Evolutionary conservation across 129 eudicot species (phyloP).

Genomic region (Ambrosia artemisiifolia): DNA sequence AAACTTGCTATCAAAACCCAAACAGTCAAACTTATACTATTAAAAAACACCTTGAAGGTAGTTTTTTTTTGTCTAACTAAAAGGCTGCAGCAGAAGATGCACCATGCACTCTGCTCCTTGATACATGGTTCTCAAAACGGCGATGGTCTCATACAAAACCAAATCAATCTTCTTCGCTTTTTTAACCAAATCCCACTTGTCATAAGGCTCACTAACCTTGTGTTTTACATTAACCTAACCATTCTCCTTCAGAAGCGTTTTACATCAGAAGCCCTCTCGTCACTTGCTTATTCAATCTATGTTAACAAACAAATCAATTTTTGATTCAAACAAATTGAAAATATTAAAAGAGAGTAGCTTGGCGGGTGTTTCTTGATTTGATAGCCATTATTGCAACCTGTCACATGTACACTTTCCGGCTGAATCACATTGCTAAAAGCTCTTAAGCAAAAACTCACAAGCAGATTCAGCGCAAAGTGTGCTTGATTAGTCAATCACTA

Average conservation of each 20-base stretch:
- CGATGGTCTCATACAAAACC: constrained; percentile 18
- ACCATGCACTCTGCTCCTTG: constrained; percentile 42
- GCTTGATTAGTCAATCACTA: no score
- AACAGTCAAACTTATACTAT: no score
- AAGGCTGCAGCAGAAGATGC: constrained; percentile 31
- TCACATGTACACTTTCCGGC: no score
- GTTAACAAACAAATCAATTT: not conserved
- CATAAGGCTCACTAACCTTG: constrained; percentile 44
- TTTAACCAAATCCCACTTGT: constrained; percentile 46
- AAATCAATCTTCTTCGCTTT: constrained; percentile 40
- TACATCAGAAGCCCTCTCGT: constrained; percentile 39
- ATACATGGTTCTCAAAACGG: constrained; percentile 17
- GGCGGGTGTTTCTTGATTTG: no score
- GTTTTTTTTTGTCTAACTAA: constrained; percentile 25
- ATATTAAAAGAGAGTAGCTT: no score
- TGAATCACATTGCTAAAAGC: no score
- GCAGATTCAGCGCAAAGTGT: no score
- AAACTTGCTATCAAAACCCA: no score
- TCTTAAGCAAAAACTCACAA: no score
- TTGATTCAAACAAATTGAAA: not conserved
- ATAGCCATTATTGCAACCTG: no score
- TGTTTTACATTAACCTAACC: constrained; percentile 42
- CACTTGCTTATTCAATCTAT: constrained; percentile 38
- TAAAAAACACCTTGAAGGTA: constrained; percentile 15
- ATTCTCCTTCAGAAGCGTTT: constrained; percentile 31